These are phyloP conservation scores for Dalbergia oliveri DNA, from an alignment of 306 rosid species.

Conservation along the genomic window DNA sequence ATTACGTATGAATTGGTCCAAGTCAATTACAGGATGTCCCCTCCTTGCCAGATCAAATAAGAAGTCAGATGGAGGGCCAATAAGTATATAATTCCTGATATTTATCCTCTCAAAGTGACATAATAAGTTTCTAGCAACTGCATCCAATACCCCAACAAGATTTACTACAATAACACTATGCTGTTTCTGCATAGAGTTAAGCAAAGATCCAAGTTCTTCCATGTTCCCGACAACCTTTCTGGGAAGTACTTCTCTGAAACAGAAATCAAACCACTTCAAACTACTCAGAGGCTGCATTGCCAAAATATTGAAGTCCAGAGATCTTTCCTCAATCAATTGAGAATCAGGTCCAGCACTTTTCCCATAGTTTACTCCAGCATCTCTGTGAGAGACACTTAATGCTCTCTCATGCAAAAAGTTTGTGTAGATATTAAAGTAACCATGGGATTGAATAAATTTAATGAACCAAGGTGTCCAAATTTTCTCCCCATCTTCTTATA, in stretches of 20 bases:
- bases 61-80: conserved; percentile 71
- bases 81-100: conserved; percentile 67
- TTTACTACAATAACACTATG: conserved; percentile 62
- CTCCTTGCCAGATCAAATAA: conserved; percentile 80
- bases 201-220: conserved; percentile 72
- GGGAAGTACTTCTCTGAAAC: conserved; percentile 85
- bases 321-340: conserved; percentile 67
- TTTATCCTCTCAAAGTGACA: conserved; percentile 88
- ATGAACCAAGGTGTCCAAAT: conserved; percentile 99
- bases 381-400: conserved; percentile 91
- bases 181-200: conserved; percentile 59
- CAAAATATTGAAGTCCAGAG: conserved; percentile 67
- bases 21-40: conserved; percentile 76
- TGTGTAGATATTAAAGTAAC: conserved; percentile 85
- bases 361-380: conserved; percentile 94
- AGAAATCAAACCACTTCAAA: conserved; percentile 92
- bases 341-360: conserved; percentile 99
- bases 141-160: conserved; percentile 63
- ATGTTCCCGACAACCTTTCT: conserved; percentile 59
- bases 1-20: conserved; percentile 64
- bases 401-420: conserved; percentile 84
- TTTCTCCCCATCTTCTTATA: conserved; percentile 87
- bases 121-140: conserved; percentile 66
- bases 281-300: conserved; percentile 73
- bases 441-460: conserved; percentile 82